These are phyloP conservation scores for Tympanopsis confertula DNA, from an alignment of 2,329 filamentous ascomycete species.

Conservation along the genomic window DNA sequence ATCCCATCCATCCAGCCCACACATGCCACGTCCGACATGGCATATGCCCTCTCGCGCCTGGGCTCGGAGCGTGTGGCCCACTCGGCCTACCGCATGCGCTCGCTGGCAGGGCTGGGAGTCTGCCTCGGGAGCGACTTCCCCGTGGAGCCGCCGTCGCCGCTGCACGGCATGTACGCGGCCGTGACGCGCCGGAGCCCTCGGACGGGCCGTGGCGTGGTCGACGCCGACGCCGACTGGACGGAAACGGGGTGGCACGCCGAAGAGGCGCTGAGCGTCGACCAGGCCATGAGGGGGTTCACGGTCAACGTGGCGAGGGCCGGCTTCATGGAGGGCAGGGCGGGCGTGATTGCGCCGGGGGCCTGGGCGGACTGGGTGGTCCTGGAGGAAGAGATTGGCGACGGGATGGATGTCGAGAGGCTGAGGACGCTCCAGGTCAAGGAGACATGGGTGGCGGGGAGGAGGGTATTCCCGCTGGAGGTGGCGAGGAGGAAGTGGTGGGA, in stretches of 20 bases:
- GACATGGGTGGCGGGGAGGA: slow-evolving; percentile 54
- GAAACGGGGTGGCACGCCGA: slow-evolving; percentile 43
- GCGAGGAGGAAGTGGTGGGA: too few species aligned
- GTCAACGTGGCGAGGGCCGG: slow-evolving; percentile 43
- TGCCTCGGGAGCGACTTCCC: slow-evolving; percentile 62
- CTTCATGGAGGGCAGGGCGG: slow-evolving; percentile 46
- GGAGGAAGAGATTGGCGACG: slow-evolving; percentile 41
- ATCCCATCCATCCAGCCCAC: slow-evolving; percentile 62
- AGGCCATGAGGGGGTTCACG: slow-evolving; percentile 54
- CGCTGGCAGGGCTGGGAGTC: slow-evolving; percentile 38
- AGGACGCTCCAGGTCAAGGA: slow-evolving; percentile 44
- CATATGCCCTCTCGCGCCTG: slow-evolving; percentile 49
- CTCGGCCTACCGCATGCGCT: slow-evolving; percentile 57
- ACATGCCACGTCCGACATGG: slow-evolving; percentile 62
- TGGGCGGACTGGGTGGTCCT: slow-evolving; percentile 65
- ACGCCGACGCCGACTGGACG: slow-evolving; percentile 27
- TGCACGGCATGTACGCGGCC: slow-evolving; percentile 59
- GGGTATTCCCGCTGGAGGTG: slow-evolving; percentile 20
- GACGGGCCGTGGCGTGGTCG: slow-evolving; percentile 37
- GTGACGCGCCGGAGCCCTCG: slow-evolving; percentile 47
- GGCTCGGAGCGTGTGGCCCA: slow-evolving; percentile 37
- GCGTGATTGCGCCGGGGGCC: slow-evolving; percentile 44
- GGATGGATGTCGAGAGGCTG: slow-evolving; percentile 35
- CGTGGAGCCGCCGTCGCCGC: slow-evolving; percentile 57
- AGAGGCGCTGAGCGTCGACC: slow-evolving; percentile 43